These are phyloP conservation scores for Aspergillus alliaceus DNA, from an alignment of 2,329 filamentous ascomycete genomes.

Conservation along the genomic window DNA sequence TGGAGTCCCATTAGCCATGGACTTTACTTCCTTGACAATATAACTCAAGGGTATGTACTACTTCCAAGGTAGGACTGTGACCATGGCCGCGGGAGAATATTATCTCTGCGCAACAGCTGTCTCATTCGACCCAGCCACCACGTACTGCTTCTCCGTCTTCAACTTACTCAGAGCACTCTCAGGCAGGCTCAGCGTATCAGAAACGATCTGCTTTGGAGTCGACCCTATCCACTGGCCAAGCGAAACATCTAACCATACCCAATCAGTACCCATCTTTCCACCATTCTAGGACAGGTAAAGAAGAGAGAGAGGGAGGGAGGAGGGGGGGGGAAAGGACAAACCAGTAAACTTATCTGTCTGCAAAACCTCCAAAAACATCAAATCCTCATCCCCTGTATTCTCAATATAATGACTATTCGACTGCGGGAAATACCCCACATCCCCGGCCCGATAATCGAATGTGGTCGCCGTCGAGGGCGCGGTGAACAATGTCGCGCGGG, in stretches of 20 bases:
- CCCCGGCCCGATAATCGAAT: slow-evolving; percentile 73
- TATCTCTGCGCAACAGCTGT: not conserved
- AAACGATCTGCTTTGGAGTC: slow-evolving; percentile 58
- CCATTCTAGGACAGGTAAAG: too few relatives aligned
- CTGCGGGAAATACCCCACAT: slow-evolving; percentile 73
- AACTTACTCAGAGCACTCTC: slow-evolving; percentile 40
- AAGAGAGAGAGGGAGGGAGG: not conserved
- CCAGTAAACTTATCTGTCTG: slow-evolving; percentile 63
- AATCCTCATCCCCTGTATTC: slow-evolving; percentile 72
- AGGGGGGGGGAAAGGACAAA: too few relatives aligned
- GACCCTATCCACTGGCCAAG: slow-evolving; percentile 51
- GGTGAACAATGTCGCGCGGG: slow-evolving; percentile 72
- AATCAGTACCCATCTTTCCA: not conserved
- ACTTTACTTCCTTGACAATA: too few relatives aligned
- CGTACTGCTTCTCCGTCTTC: slow-evolving; percentile 48
- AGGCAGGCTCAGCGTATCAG: slow-evolving; percentile 54
- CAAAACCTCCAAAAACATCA: slow-evolving; percentile 75
- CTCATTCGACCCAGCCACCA: slow-evolving; percentile 35
- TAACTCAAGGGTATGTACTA: too few relatives aligned
- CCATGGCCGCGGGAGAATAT: not conserved
- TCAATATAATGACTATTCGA: slow-evolving; percentile 83
- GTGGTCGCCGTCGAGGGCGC: slow-evolving; percentile 68
- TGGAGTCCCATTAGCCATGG: too few relatives aligned
- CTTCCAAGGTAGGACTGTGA: too few relatives aligned
- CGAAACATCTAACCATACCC: slow-evolving; percentile 45